Evolutionary conservation across 768 basidiomycete genomes (phyloP).

Genomic region (Suillus tomentosus): DNA sequence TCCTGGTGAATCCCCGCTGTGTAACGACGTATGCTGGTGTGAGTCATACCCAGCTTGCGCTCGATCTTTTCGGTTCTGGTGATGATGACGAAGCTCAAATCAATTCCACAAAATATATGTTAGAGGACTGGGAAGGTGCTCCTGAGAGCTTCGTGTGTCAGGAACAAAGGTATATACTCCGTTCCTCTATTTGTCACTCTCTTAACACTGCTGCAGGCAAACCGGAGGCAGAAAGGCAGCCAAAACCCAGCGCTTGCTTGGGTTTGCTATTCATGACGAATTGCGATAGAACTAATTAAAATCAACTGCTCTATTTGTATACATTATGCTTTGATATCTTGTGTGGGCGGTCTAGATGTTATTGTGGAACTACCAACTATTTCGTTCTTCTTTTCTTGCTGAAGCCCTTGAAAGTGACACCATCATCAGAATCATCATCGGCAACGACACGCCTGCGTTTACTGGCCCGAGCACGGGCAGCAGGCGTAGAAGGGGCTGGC

Average conservation of each 20-base stretch:
- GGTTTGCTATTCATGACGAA: constrained; percentile 83
- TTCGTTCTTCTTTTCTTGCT: constrained; percentile 31
- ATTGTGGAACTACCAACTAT: constrained; percentile 2
- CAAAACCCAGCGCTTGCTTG: constrained; percentile 83
- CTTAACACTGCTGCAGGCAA: constrained; percentile 46
- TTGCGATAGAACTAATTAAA: constrained; percentile 29
- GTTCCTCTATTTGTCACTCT: constrained; percentile 7
- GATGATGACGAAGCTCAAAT: constrained; percentile 61
- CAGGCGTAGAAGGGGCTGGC: neutral
- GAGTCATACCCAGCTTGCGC: constrained; percentile 92
- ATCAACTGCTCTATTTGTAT: constrained; percentile 17
- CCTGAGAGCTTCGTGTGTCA: constrained; percentile 99
- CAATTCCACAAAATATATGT: constrained; percentile 63
- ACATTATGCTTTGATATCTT: neutral
- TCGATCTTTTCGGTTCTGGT: constrained; percentile 84
- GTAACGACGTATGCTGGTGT: constrained; percentile 98
- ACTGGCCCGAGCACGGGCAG: constrained; percentile 16
- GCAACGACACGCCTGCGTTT: constrained; percentile 42
- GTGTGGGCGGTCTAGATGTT: constrained; percentile 4
- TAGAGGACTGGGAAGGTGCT: constrained; percentile 95
- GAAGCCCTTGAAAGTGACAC: constrained; percentile 69
- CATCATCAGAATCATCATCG: constrained; percentile 75
- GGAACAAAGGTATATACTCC: constrained; percentile 70
- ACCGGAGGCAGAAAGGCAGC: constrained; percentile 89
- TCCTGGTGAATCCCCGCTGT: constrained; percentile 94